Conservation (phyloP, 495 filamentous ascomycete species). For the Xylaria sp. region DNA sequence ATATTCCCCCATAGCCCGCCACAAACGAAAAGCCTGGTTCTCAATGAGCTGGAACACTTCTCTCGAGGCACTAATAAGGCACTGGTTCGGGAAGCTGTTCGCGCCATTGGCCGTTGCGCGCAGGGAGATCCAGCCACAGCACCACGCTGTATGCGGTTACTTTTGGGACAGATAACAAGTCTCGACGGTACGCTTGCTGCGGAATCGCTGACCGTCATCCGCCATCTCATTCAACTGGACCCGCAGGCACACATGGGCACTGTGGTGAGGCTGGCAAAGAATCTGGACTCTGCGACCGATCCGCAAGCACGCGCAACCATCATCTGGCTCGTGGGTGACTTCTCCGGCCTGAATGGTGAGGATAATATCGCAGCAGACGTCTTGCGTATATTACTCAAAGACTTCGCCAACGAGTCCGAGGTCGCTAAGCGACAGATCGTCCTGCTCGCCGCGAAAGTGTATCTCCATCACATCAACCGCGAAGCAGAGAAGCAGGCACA, state of each 20-base stretch:
- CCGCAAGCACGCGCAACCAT: constrained; percentile 89
- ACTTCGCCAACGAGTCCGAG: constrained; percentile 83
- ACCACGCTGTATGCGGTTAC: constrained; percentile 76
- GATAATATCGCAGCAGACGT: constrained; percentile 93
- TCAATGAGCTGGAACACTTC: constrained; percentile 93
- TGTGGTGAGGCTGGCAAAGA: constrained; percentile 88
- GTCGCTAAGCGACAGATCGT: constrained; percentile 89
- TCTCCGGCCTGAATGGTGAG: constrained; percentile 75
- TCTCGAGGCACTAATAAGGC: constrained; percentile 76
- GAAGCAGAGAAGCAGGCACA: constrained; percentile 42
- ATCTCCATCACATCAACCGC: constrained; percentile 83
- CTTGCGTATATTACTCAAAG: constrained; percentile 84
- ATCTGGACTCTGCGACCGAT: constrained; percentile 83
- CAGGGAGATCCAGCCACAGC: constrained; percentile 75
- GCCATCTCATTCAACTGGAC: constrained; percentile 93
- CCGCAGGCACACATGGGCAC: constrained; percentile 76
- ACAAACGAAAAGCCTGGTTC: constrained; percentile 81
- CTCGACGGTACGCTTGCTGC: constrained; percentile 85
- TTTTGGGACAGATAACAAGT: constrained; percentile 84
- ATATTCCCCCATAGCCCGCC: constrained; percentile 82
- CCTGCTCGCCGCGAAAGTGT: constrained; percentile 90
- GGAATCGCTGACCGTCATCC: constrained; percentile 89
- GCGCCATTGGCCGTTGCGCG: constrained; percentile 91
- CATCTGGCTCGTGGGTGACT: constrained; percentile 97
- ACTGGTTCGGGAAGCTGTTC: constrained; percentile 84